These are phyloP conservation scores for Phytopythium delawarense DNA, from an alignment of 352 stramenopile species.

Conservation along the genomic window DNA sequence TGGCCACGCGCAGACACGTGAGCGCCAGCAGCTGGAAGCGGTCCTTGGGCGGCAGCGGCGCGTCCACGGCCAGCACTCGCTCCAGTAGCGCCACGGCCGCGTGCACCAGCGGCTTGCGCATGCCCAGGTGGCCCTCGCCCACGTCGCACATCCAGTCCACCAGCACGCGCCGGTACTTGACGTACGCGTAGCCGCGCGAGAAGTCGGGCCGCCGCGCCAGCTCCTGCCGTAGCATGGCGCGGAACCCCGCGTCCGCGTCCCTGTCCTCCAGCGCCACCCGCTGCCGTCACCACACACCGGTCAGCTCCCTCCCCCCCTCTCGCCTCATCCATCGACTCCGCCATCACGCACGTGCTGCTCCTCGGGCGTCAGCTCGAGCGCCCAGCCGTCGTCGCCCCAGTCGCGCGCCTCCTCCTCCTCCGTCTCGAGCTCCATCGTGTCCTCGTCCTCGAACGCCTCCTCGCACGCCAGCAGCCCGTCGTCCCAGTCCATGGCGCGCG, in stretches of 20 bases:
- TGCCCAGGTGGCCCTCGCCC: constrained; percentile 72
- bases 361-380: constrained; percentile 27
- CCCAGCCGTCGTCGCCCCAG: constrained; percentile 17
- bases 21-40: constrained; percentile 81
- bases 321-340: too few relatives aligned
- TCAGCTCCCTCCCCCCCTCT: not conserved
- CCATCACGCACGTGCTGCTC: constrained; percentile 31
- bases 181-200: constrained; percentile 71
- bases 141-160: constrained; percentile 87
- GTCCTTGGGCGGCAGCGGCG: constrained; percentile 56
- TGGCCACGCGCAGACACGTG: constrained; percentile 70
- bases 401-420: constrained; percentile 15
- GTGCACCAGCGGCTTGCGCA: constrained; percentile 80
- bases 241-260: constrained; percentile 65
- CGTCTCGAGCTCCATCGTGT: constrained; percentile 35
- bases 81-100: constrained; percentile 81
- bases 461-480: constrained; percentile 67
- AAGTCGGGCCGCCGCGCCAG: constrained; percentile 62
- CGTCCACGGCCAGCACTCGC: constrained; percentile 45
- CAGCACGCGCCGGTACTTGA: constrained; percentile 79
- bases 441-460: constrained; percentile 74
- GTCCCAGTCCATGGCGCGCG: constrained; percentile 47
- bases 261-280: constrained; percentile 70
- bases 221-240: constrained; percentile 75
- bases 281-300: constrained; percentile 16